Evolutionary conservation across 352 stramenopile species (phyloP).

Genomic region (Phytophthora brassicae): DNA sequence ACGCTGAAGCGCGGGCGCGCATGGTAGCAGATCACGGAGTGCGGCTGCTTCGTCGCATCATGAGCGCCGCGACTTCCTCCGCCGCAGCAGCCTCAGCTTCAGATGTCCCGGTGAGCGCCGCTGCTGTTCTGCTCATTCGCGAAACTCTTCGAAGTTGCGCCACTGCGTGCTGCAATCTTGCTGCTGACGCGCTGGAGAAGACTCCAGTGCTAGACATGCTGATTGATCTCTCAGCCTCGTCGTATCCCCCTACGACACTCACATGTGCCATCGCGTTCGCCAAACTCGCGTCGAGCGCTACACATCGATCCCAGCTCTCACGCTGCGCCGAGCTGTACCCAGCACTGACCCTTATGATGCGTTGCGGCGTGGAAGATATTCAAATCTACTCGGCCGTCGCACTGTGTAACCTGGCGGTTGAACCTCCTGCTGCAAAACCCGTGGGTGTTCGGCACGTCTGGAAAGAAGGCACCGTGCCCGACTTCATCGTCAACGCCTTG

Average conservation of each 20-base stretch:
- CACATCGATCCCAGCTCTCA: conserved; percentile 55
- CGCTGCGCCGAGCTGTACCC: conserved; percentile 76
- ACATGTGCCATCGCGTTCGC: conserved; percentile 81
- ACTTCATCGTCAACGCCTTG: conserved; percentile 90
- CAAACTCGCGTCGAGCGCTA: conserved; percentile 65
- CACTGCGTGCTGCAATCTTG: conserved; percentile 78
- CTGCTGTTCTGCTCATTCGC: conserved; percentile 38
- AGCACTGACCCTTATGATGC: conserved; percentile 87
- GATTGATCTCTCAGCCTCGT: conserved; percentile 66
- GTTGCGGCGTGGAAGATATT: conserved; percentile 83
- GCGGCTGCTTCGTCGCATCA: conserved; percentile 66
- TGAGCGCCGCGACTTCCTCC: conserved; percentile 39
- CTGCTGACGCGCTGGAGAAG: conserved; percentile 65
- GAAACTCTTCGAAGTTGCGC: conserved; percentile 74
- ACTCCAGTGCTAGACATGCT: conserved; percentile 75
- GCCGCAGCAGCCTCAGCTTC: conserved; percentile 17
- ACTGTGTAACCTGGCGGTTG: conserved; percentile 83
- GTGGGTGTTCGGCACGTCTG: conserved; percentile 72
- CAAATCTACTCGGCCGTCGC: conserved; percentile 89
- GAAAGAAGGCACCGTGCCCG: conserved; percentile 84
- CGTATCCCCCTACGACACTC: conserved; percentile 65
- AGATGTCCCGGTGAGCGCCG: conserved; percentile 20
- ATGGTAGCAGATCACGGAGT: conserved; percentile 74
- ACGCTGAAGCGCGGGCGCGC: conserved; percentile 49
- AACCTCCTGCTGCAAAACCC: conserved; percentile 40